Evolutionary conservation across 768 basidiomycete genomes (phyloP), one percentile per base, ranked within the genome.

Genomic region (Rhodotorula graminis): DNA sequence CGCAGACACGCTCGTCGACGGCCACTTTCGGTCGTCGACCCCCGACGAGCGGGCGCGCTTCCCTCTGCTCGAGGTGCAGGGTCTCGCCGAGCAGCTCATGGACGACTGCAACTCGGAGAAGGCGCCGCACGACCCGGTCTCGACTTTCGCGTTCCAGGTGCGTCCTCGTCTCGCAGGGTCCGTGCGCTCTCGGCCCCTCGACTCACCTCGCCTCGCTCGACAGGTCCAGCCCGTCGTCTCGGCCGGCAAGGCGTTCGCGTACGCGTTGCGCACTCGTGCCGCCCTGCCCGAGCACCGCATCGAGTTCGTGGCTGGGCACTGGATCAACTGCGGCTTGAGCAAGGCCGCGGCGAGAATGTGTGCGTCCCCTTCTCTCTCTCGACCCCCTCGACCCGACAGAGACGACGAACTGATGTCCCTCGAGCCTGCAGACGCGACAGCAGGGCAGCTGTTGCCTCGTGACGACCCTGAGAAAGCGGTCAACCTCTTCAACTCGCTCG

Each of bases 71-170:
- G 63, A 70, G 44, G 49, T 59, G 19, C 57, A 70, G 56, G 49
- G 33, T 18, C 69, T 70, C 19, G 69, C 69, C 16, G 69, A 70
- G 27, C 58, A 64, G 21, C n/a, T 70, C 37, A 70, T 65, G 69
- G 69, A 70, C 69, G 69, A 70, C 40, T 70, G 69, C 47, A 56
- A 40, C 12, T 1, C 8, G n/a, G 50, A 60, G 21, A 70, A 70
- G 42, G 69, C 58, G 55, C 57, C 58, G 8, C 4, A 25, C 31
- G 69, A 70, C 37, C 47, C 63, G 0, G 63, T 70, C 25, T 64
- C 69, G 62, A 70, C 69, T 3, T 70, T 64, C n/a, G 44, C 69
- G 27, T 70, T 70, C 63, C 69, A 70, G 62, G 68, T 58, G 14
- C 23, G 55, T 37, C 37, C 9, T 37, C 31, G 21, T 3, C 31